These are phyloP conservation scores for Rhizoctonia solani DNA, from an alignment of 1,284 basidiomycete genomes.

Conservation along the genomic window DNA sequence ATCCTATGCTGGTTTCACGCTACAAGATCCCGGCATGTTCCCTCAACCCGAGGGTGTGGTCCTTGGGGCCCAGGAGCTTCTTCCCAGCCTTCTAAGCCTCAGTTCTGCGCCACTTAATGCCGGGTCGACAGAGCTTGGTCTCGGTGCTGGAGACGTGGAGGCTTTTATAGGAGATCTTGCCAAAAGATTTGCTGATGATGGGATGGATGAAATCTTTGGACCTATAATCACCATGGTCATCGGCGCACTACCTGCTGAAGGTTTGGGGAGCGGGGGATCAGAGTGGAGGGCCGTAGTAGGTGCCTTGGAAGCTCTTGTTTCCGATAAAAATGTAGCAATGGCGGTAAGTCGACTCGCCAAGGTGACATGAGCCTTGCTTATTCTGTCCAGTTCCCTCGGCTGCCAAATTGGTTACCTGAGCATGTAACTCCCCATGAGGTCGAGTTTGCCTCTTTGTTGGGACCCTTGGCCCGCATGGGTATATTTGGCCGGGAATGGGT, in stretches of 20 bases:
- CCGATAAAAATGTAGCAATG: slow-evolving; percentile 80
- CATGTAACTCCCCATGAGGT: slow-evolving; percentile 58
- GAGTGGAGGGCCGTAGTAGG: slow-evolving; percentile 86
- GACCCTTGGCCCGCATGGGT: slow-evolving; percentile 78
- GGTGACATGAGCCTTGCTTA: not conserved
- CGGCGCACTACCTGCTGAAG: slow-evolving; percentile 32
- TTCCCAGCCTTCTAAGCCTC: slow-evolving; percentile 68
- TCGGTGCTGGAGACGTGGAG: slow-evolving; percentile 38
- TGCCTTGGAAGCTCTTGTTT: slow-evolving; percentile 79
- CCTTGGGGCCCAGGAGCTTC: slow-evolving; percentile 74
- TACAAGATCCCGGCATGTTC: slow-evolving; percentile 95
- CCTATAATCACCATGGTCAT: slow-evolving; percentile 42
- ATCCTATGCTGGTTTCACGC: slow-evolving; percentile 85
- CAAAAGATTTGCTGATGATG: slow-evolving; percentile 42
- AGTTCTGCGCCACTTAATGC: slow-evolving; percentile 62
- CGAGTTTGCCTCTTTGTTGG: slow-evolving; percentile 70
- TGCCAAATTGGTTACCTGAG: slow-evolving; percentile 72
- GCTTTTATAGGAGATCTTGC: slow-evolving; percentile 40
- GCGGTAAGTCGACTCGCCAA: slow-evolving; percentile 52
- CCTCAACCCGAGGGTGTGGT: slow-evolving; percentile 64
- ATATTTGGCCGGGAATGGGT: slow-evolving; percentile 90
- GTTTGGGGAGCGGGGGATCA: slow-evolving; percentile 41
- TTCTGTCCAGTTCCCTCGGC: slow-evolving; percentile 55
- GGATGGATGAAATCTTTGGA: slow-evolving; percentile 41
- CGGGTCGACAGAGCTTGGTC: slow-evolving; percentile 46